A percentile compares a stretch with the other conserved stretches of the same genome.
Conservation (phyloP, 2,329 filamentous ascomycete genomes). For the Gaeumannomyces tritici region DNA sequence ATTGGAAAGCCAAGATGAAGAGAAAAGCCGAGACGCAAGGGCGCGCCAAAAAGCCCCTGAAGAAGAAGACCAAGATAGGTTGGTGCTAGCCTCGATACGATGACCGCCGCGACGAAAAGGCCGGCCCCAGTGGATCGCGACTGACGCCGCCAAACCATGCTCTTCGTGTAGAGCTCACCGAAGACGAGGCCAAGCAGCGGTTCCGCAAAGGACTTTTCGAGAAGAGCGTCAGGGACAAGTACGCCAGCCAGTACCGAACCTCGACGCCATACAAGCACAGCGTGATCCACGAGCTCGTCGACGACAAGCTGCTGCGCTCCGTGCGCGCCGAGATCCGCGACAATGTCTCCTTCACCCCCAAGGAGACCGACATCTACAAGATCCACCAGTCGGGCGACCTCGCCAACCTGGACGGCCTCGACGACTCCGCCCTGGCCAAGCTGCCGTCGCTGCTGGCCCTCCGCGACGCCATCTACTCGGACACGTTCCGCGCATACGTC, state of each 20-base stretch:
- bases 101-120: not conserved
- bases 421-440: constrained; percentile 74
- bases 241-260: constrained; percentile 51
- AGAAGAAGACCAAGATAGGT: constrained; percentile 46
- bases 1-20: constrained; percentile 38
- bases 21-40: constrained; percentile 45
- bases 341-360: constrained; percentile 91
- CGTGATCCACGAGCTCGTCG: constrained; percentile 74
- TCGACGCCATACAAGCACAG: constrained; percentile 80
- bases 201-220: constrained; percentile 62
- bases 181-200: constrained; percentile 41
- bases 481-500: constrained; percentile 80
- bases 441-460: constrained; percentile 83
- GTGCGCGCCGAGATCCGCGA: constrained; percentile 84
- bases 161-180: constrained; percentile 28
- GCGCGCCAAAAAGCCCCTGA: constrained; percentile 31
- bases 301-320: constrained; percentile 70
- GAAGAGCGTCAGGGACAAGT: constrained; percentile 43
- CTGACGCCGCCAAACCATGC: constrained; percentile 5
- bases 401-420: constrained; percentile 89
- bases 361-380: constrained; percentile 99
- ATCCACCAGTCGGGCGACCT: constrained; percentile 98
- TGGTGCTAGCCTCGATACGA: constrained; percentile 11
- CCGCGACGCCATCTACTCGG: constrained; percentile 91
- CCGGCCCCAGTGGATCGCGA: not conserved